These are phyloP conservation scores for Rosa persica DNA, from an alignment of 306 rosid species.

Conservation along the genomic window DNA sequence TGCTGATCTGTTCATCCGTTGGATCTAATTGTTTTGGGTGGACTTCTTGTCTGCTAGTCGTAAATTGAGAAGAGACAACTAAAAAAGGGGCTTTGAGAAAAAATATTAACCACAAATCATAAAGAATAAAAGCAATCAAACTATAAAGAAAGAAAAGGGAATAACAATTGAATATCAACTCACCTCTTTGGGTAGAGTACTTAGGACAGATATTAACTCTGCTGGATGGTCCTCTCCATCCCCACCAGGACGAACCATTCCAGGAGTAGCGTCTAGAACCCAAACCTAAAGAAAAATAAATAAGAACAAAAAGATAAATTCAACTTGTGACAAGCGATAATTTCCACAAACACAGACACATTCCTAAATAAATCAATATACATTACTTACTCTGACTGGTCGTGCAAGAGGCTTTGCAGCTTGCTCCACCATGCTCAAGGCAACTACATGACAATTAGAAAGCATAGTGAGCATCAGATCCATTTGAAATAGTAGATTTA, in stretches of 20 bases:
- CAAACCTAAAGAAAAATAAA: conserved; percentile 60
- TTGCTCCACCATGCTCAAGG: conserved; percentile 93
- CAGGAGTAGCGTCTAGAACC: conserved; percentile 93
- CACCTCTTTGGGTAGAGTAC: conserved; percentile 76
- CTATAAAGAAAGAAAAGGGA: background rate
- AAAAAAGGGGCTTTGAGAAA: background rate
- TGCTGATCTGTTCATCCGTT: background rate
- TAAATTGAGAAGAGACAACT: background rate
- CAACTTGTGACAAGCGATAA: background rate
- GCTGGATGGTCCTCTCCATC: conserved; percentile 97
- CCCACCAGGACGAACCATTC: conserved; percentile 84
- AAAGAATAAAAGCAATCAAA: background rate
- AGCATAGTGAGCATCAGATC: conserved; percentile 27
- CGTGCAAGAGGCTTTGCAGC: conserved; percentile 98
- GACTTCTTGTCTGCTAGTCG: background rate
- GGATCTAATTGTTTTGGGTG: background rate
- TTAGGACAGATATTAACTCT: conserved; percentile 77
- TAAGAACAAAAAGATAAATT: background rate
- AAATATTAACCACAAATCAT: background rate
- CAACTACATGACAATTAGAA: conserved; percentile 53
- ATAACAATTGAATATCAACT: conserved; percentile 19
- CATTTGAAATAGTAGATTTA: background rate
- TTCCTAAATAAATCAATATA: background rate
- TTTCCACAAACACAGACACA: background rate
- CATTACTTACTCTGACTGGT: conserved; percentile 67